Conservation (phyloP, 2,329 filamentous ascomycete species). For the Anthostomella pinea region DNA sequence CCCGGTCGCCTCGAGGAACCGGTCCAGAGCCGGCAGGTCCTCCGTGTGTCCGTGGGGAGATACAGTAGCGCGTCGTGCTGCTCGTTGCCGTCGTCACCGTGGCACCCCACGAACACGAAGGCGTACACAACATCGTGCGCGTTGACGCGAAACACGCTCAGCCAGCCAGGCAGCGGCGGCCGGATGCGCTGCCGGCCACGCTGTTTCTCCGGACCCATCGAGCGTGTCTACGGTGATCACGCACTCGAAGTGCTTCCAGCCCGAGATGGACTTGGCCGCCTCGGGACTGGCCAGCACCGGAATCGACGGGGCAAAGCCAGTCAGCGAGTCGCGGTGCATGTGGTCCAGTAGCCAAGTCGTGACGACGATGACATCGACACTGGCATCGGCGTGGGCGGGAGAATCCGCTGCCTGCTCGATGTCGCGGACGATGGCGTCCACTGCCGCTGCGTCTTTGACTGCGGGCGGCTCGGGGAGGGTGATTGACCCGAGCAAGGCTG, state of each 20-base stretch:
- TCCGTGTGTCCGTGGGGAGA: slow-evolving; percentile 11
- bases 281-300: slow-evolving; percentile 12
- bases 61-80: slow-evolving; percentile 7
- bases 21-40: not conserved
- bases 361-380: slow-evolving; percentile 15
- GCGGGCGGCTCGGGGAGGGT: slow-evolving; percentile 4
- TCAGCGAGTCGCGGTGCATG: slow-evolving; percentile 10
- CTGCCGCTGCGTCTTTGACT: slow-evolving; percentile 7
- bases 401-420: slow-evolving; percentile 13
- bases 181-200: slow-evolving; percentile 11
- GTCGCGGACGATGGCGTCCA: slow-evolving; percentile 11
- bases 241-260: slow-evolving; percentile 13
- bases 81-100: slow-evolving; percentile 4
- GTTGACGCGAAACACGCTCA: slow-evolving; percentile 5
- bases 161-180: slow-evolving; percentile 10
- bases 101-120: slow-evolving; percentile 10
- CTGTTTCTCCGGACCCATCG: not conserved
- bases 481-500: slow-evolving; percentile 8
- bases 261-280: slow-evolving; percentile 2
- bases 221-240: slow-evolving; percentile 2
- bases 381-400: not conserved
- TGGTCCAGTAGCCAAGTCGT: slow-evolving; percentile 10
- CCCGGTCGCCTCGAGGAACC: slow-evolving; percentile 5
- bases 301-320: slow-evolving; percentile 10
- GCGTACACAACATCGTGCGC: slow-evolving; percentile 2